Conservation (phyloP, 2,329 filamentous ascomycete species). For the Penicillium sp. region DNA sequence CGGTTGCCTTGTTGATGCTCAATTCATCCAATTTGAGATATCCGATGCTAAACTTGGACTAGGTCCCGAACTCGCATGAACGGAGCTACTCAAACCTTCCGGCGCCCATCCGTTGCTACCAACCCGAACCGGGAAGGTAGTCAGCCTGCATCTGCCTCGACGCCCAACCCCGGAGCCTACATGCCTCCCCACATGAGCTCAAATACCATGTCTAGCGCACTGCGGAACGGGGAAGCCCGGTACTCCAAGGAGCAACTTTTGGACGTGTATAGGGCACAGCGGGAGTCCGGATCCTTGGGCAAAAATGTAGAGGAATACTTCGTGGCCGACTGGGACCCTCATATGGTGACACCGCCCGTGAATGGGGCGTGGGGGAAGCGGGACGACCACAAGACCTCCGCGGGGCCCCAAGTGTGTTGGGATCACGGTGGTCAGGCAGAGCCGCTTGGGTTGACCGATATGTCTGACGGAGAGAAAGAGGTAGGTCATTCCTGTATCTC, state of each 20-base stretch:
- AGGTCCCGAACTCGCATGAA: constrained; percentile 61
- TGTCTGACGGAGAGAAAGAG: constrained; percentile 65
- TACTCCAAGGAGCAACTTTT: constrained; percentile 78
- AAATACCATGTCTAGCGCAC: constrained; percentile 42
- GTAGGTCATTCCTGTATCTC: constrained; percentile 38
- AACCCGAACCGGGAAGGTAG: constrained; percentile 44
- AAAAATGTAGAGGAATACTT: constrained; percentile 65
- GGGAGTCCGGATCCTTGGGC: constrained; percentile 51
- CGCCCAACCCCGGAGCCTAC: constrained; percentile 47
- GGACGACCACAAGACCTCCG: constrained; percentile 68
- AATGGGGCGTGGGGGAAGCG: constrained; percentile 70
- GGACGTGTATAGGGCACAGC: constrained; percentile 62
- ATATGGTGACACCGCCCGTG: constrained; percentile 59
- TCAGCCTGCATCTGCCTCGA: constrained; percentile 39
- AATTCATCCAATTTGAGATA: constrained; percentile 9
- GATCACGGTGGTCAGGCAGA: constrained; percentile 64
- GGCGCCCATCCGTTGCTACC: constrained; percentile 58
- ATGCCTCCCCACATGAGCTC: constrained; percentile 59
- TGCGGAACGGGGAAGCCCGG: constrained; percentile 57
- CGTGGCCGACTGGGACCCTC: constrained; percentile 73
- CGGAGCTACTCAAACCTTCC: constrained; percentile 64
- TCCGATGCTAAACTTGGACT: constrained; percentile 17
- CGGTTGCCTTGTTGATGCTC: not conserved
- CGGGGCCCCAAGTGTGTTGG: constrained; percentile 92
- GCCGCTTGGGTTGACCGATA: constrained; percentile 68